Evolutionary conservation across 768 basidiomycete species (phyloP), one percentile per base, ranked within the genome.

Genomic region (Obba rivulosa): DNA sequence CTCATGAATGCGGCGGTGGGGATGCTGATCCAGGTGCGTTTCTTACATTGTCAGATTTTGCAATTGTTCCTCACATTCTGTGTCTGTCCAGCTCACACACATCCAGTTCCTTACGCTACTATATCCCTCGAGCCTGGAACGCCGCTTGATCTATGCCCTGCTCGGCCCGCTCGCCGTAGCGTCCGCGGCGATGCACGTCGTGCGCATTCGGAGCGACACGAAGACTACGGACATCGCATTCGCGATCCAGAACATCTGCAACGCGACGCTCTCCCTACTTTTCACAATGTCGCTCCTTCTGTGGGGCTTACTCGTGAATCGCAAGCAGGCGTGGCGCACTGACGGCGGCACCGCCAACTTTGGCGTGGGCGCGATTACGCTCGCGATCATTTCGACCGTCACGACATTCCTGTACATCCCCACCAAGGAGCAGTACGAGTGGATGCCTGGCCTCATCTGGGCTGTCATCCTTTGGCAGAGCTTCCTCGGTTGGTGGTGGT

Each of bases 401-500:
- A 83, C 95, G 65, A 92, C 94, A 52, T 88, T 97, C 57, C 64
- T 94, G 8, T 91, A 92, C 59, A 87, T 99, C 34, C 83, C 85
- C 9, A 71, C 72, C 45, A 83, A 87, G 59, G 87, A 95, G 53
- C 83, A 91, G 57, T 88, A 89, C 53, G 71, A 81, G n/a, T 98
- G 96, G 96, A 75, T 97, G 49, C 89, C 92, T 0, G 80, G 84
- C 20, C 73, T 97, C 45, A 81, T 92, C 66, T 94, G 92, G 82
- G 84, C 87, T 8, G 82, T 96, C 43, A 81, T 97, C 10, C 78
- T 98, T 17, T 99, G 96, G 96, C 96, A 99, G 73, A 91, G 82
- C 66, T 95, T 94, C 67, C 67, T 96, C 18, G 92, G 90, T 0
- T 97, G 92, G 91, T 97, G 93, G 93, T 97, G 93, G 93, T 97